Base-by-base conservation (phyloP, 495 filamentous ascomycete genomes). In the Neohortaea acidophila region DNA sequence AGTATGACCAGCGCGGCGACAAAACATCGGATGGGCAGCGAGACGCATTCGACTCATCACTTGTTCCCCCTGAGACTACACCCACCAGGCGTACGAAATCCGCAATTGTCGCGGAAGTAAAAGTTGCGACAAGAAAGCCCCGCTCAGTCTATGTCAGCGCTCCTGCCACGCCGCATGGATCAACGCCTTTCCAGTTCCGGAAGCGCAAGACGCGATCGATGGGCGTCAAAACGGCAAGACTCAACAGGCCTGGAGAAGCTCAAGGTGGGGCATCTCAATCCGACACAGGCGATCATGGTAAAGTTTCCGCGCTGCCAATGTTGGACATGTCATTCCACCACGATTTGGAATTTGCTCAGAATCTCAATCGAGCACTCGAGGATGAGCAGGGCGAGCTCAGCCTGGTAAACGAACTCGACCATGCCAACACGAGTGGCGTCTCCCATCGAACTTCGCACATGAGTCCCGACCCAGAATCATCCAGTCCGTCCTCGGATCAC, bases 141-240 rank as follows among this genome's bases (percentile, higher is more conserved):
- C 24, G 24, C 24, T 27, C 24, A 20, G 32, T 34, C 4, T 34
- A 34, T 34, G 6, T 20, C 10, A 15, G 10, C 17, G 17, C 4
- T 3, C 17, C 19, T 9, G 17, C 32, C 6, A 24, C 32, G 2
- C 21, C 32, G 22, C 14, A 27, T 4, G 38, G 27, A 17, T 26
- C 11, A 11, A 47, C 44, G 23, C 44, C 44, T 7, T 47, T 47
- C 38, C 37, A 37, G 44, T 47, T 37, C 27, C 38, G 38, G 24
- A 41, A 37, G 27, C 42, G 42, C 12, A 25, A 14, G 23, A 12
- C 33, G 3, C 15, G 15, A 24, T 21, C 4, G 21, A 29, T 9
- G 38, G 25, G 4, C 28, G n/a, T 5, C 5, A 13, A 15, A 4
- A 6, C n/a, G n/a, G n/a, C 12, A 5, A 13, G 12, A 31, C 12